Evolutionary conservation across 495 filamentous ascomycete genomes (phyloP).

Genomic region (Xylaria palmicola): DNA sequence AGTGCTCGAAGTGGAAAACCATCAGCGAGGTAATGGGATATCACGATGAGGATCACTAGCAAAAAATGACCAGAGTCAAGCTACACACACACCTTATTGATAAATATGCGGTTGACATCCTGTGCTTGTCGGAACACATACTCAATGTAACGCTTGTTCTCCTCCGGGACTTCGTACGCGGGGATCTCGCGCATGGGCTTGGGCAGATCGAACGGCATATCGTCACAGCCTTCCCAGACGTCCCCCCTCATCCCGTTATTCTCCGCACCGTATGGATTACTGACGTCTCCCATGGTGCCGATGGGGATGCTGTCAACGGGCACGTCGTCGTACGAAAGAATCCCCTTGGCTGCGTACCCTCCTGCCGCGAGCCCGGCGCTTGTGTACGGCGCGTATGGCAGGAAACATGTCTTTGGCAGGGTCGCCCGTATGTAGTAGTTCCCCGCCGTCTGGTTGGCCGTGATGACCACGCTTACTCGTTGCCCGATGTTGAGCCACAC

Average conservation of each 20-base stretch:
- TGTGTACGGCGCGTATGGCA: slow-evolving; percentile 29
- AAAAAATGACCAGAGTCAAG: too few species aligned
- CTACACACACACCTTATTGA: slow-evolving; percentile 33
- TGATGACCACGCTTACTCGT: slow-evolving; percentile 27
- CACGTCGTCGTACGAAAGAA: slow-evolving; percentile 23
- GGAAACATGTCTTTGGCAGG: slow-evolving; percentile 29
- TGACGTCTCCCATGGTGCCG: slow-evolving; percentile 26
- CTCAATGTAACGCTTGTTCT: slow-evolving; percentile 32
- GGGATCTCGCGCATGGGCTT: slow-evolving; percentile 26
- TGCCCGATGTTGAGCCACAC: slow-evolving; percentile 34
- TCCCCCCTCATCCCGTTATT: slow-evolving; percentile 29
- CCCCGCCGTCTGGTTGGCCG: slow-evolving; percentile 25
- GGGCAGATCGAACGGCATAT: slow-evolving; percentile 37
- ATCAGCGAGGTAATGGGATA: too few species aligned
- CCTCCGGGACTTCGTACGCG: slow-evolving; percentile 25
- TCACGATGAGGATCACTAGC: too few species aligned
- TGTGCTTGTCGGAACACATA: slow-evolving; percentile 34
- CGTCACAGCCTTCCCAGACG: slow-evolving; percentile 34
- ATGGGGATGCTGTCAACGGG: slow-evolving; percentile 10
- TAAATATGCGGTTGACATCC: slow-evolving; percentile 35
- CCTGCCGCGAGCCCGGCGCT: slow-evolving; percentile 25
- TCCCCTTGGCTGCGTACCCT: slow-evolving; percentile 22
- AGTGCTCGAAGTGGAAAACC: too few species aligned
- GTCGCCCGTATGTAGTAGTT: slow-evolving; percentile 31
- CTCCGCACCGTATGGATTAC: slow-evolving; percentile 31